Conservation (phyloP, 2,329 filamentous ascomycete genomes). For the Apiospora saccharicola region DNA sequence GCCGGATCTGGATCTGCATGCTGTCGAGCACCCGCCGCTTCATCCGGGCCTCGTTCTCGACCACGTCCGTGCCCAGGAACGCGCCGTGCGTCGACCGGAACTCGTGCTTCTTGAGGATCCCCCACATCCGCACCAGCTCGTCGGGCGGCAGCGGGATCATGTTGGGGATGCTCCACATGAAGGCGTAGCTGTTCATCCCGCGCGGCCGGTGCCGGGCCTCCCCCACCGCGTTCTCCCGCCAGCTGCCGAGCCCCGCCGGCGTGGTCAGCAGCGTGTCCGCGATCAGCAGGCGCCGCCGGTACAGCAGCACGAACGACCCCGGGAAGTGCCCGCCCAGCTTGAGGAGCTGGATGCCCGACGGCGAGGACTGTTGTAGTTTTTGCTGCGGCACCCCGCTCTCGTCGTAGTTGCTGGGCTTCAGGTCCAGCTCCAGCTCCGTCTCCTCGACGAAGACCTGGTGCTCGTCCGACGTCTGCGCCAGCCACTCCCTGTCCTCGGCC, state of each 20-base stretch:
- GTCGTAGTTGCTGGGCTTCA: constrained; percentile 20
- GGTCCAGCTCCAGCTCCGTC: constrained; percentile 48
- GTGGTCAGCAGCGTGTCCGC: constrained; percentile 81
- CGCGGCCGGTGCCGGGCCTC: constrained; percentile 45
- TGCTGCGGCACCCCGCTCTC: not conserved
- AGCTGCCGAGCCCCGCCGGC: constrained; percentile 61
- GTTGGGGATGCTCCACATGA: constrained; percentile 82
- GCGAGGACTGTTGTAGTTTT: constrained; percentile 25
- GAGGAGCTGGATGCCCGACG: constrained; percentile 64
- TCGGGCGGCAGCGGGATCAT: constrained; percentile 73
- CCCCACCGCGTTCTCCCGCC: constrained; percentile 52
- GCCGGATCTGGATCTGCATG: constrained; percentile 74
- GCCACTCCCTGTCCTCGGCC: constrained; percentile 71
- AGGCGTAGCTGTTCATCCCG: constrained; percentile 65
- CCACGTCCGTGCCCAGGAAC: constrained; percentile 70
- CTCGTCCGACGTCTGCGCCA: constrained; percentile 53
- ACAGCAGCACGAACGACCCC: constrained; percentile 73
- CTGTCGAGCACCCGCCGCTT: constrained; percentile 75
- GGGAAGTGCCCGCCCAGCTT: constrained; percentile 84
- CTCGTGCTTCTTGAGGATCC: constrained; percentile 64
- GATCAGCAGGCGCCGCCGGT: constrained; percentile 68
- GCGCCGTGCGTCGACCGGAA: constrained; percentile 74
- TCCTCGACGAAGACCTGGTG: constrained; percentile 55
- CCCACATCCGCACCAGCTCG: constrained; percentile 74
- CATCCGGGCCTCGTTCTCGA: constrained; percentile 53